Evolutionary conservation across 768 basidiomycete genomes (phyloP).

Genomic region (Jaapia argillacea): DNA sequence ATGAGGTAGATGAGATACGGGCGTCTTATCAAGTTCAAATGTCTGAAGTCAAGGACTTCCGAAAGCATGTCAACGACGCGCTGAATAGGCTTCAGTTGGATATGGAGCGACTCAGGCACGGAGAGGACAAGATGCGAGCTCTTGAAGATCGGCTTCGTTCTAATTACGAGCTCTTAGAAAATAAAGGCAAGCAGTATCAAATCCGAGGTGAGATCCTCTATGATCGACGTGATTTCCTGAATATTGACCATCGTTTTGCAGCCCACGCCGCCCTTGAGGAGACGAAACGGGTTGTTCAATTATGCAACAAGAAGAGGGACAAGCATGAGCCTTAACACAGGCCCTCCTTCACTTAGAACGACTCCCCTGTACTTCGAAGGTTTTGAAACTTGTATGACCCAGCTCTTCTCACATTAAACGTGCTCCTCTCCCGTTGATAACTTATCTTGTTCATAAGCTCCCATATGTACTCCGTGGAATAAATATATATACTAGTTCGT

Average conservation of each 20-base stretch:
- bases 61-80: conserved; percentile 37
- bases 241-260: too few species aligned
- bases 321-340: conserved; percentile 7
- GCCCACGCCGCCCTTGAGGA: conserved; percentile 34
- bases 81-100: conserved; percentile 27
- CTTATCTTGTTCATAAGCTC: too few species aligned
- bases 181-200: conserved; percentile 30
- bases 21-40: conserved; percentile 54
- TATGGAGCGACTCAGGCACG: conserved; percentile 28
- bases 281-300: conserved; percentile 30
- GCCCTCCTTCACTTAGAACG: too few species aligned
- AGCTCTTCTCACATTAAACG: too few species aligned
- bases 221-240: too few species aligned
- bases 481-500: too few species aligned
- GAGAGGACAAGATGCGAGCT: conserved; percentile 28
- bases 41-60: conserved; percentile 43
- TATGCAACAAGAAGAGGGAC: conserved; percentile 36
- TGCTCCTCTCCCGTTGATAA: too few species aligned
- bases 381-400: too few species aligned
- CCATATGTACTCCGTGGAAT: too few species aligned
- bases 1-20: conserved; percentile 51
- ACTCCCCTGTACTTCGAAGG: too few species aligned
- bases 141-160: conserved; percentile 29
- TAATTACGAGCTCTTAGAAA: conserved; percentile 29
- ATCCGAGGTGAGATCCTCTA: too few species aligned